These are phyloP conservation scores for Cephalotrichum gorgonifer DNA, from an alignment of 2,329 filamentous ascomycete species.

Conservation along the genomic window DNA sequence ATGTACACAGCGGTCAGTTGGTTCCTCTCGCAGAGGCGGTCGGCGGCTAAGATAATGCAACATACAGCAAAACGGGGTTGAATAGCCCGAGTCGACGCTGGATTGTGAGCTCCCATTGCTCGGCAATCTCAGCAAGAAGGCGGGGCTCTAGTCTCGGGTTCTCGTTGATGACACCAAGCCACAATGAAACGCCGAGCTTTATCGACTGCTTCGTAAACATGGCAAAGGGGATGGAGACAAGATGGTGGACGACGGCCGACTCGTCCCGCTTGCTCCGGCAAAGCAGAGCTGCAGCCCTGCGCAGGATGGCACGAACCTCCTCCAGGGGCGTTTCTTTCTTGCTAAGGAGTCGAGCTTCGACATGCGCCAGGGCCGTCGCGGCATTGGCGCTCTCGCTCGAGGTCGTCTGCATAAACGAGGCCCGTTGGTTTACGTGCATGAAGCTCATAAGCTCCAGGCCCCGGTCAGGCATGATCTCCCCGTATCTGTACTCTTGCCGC, in stretches of 20 bases:
- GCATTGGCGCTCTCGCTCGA: constrained; percentile 47
- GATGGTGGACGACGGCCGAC: constrained; percentile 69
- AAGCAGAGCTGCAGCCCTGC: constrained; percentile 75
- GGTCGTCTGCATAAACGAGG: constrained; percentile 40
- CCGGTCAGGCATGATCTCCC: constrained; percentile 62
- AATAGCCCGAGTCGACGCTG: constrained; percentile 73
- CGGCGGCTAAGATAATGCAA: constrained; percentile 6
- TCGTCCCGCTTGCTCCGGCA: constrained; percentile 69
- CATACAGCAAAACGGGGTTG: constrained; percentile 54
- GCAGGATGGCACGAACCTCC: constrained; percentile 71
- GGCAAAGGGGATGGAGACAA: constrained; percentile 86
- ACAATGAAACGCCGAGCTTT: constrained; percentile 88
- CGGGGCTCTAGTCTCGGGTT: constrained; percentile 81
- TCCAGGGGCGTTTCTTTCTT: constrained; percentile 60
- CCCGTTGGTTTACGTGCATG: constrained; percentile 42
- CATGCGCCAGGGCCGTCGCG: constrained; percentile 56
- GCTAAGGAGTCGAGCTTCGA: constrained; percentile 60
- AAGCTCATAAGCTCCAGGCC: constrained; percentile 55
- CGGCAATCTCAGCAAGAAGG: constrained; percentile 75
- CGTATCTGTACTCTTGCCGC: constrained; percentile 87
- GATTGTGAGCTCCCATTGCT: constrained; percentile 83
- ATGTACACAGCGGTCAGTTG: background rate
- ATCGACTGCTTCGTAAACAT: constrained; percentile 94
- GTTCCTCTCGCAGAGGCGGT: background rate
- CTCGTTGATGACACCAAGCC: constrained; percentile 95